Evolutionary conservation across 73 alveolate genomes (phyloP), one percentile per base, ranked within the genome.

Genomic region (Symbiodinium natans): DNA sequence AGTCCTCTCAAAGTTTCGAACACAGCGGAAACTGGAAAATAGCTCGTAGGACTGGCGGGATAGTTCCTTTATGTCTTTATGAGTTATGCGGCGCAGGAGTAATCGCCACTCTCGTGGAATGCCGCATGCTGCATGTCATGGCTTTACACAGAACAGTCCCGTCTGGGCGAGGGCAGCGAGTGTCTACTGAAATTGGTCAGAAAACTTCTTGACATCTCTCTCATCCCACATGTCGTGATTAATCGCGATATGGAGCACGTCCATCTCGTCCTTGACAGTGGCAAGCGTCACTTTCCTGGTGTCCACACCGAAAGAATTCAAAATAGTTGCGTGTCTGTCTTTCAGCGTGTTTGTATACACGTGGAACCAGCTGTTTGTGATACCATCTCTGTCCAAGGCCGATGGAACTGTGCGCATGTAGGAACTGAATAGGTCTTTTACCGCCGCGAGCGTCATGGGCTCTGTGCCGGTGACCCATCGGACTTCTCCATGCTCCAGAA

Each of bases 391-490:
- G 82, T 89, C 74, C n/a, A 89, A 56, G 11, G 95, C 95, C 6
- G 86, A 56, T 2, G 95, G 95, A 38, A 89, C 95, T 4, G 86
- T 80, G 75, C 43, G 86, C 54, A 89, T 83, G 86, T 89, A 89
- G 34, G 95, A 89, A 56, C 74, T 59, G 86, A 89, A 89, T 68
- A 89, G 95, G 36, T 40, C 43, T 33, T 83, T 54, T 10, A 68
- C 86, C 43, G 95, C 74, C 36, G 59, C 82, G 86, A 89, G 86
- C n/a, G 95, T 89, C 95, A 89, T 89, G 19, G 86, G 41, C 43
- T 89, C 95, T 13, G 95, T 89, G 34, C 95, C 95, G 29, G 95
- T 89, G 95, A 89, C 86, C 95, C 95, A 89, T 19, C 95, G 95
- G 33, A 89, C 95, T 41, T 89, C 95, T 68, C 95, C 95, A 23